These are phyloP conservation scores for Pseudogymnoascus sp. DNA, from an alignment of 2,329 filamentous ascomycete genomes.

Conservation along the genomic window DNA sequence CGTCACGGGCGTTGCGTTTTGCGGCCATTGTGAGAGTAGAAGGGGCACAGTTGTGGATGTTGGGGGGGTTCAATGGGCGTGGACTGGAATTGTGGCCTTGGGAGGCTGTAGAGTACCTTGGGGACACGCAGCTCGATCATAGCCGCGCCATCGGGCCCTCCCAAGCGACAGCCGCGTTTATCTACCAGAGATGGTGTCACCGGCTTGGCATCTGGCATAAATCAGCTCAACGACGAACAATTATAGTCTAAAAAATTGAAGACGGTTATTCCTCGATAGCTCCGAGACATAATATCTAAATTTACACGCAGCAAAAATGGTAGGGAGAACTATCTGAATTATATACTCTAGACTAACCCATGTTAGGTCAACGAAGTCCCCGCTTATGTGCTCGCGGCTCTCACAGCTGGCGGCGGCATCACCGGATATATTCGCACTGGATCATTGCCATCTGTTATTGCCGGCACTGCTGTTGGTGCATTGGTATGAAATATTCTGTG, in stretches of 20 bases:
- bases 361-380: constrained; percentile 43
- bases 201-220: neutral
- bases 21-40: constrained; percentile 37
- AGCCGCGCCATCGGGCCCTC: constrained; percentile 8
- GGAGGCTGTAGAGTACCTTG: constrained; percentile 10
- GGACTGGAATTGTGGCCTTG: neutral
- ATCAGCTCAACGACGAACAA: neutral
- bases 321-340: neutral
- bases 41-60: constrained; percentile 16
- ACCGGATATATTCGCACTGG: constrained; percentile 79
- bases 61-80: constrained; percentile 1
- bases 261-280: neutral
- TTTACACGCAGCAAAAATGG: neutral
- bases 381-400: constrained; percentile 67
- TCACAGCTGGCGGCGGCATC: constrained; percentile 81
- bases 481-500: constrained; percentile 35
- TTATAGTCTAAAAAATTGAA: neutral
- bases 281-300: neutral
- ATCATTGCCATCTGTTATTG: constrained; percentile 77
- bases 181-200: constrained; percentile 5
- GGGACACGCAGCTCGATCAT: constrained; percentile 24
- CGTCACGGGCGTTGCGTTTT: constrained; percentile 36
- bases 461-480: constrained; percentile 73
- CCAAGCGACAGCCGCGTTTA: constrained; percentile 3
- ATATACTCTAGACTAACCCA: neutral